Evolutionary conservation across 306 rosid species (phyloP), one percentile per base, ranked within the genome.

Genomic region (Astragalus membranaceus): DNA sequence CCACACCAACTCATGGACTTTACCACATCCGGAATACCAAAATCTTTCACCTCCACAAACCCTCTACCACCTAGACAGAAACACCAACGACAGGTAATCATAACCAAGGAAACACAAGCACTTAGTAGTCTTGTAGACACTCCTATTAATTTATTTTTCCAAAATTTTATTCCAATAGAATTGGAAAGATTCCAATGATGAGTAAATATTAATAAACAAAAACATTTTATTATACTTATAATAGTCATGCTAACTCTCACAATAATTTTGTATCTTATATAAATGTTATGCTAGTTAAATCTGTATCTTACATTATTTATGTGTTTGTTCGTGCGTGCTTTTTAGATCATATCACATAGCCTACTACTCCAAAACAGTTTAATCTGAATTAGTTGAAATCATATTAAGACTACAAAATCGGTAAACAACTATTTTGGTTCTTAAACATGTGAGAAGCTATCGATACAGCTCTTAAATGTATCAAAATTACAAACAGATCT

Each of bases 1-100:
- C 99, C 99, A 37, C 97, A 95, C 99, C 97, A 95, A 13, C 88
- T 77, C 87, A 95, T 86, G 17, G 99, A 91, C 76, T 95, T 95
- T 70, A 95, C 99, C 70, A 65, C 75, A 47, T 91, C 99, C 2
- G 90, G 95, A 39, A 91, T 89, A 53, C 95, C 89, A 62, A 79
- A 91, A 13, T 95, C 99, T 79, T 95, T 95, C 73, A 91, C 95
- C 85, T 95, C 97, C 70, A 91, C 99, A 60, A 95, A 95, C 26
- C 99, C 99, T 75, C 97, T 84, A 10, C 97, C 97, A 51, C 92
- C 97, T 95, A 55, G 58, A 9, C 12, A 49, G 48, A 46, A 66
- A 48, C 58, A 47, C 44, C 43, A 12, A 32, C 20, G 16, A 20
- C 10, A 32, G 29, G 43, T 23, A 41, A 46, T 64, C 46, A 32